These are phyloP conservation scores for Dryas alaskensis DNA, from an alignment of 306 rosid genomes.

Conservation along the genomic window DNA sequence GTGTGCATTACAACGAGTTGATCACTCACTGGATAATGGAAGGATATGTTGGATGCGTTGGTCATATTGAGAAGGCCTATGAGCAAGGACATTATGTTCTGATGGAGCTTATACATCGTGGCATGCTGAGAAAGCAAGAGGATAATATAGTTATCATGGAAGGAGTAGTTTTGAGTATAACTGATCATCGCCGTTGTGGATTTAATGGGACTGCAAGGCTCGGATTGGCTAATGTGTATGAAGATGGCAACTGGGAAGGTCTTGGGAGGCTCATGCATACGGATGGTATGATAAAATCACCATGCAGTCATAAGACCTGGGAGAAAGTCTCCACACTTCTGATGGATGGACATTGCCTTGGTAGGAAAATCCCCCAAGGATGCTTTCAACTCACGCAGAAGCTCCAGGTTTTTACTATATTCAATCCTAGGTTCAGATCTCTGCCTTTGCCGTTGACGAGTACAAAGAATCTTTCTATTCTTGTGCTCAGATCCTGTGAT, in stretches of 20 bases:
- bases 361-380: slow-evolving; percentile 16
- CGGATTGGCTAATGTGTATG: slow-evolving; percentile 29
- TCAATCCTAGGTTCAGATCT: slow-evolving; percentile 22
- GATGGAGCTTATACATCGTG: slow-evolving; percentile 30
- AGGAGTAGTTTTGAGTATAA: background rate
- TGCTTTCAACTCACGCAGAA: slow-evolving; percentile 6
- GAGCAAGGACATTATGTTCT: slow-evolving; percentile 23
- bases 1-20: slow-evolving; percentile 38
- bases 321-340: slow-evolving; percentile 22
- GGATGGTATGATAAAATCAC: slow-evolving; percentile 27
- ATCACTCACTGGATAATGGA: slow-evolving; percentile 44
- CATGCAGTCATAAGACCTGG: background rate
- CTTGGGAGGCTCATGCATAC: slow-evolving; percentile 21
- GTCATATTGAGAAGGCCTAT: slow-evolving; percentile 27
- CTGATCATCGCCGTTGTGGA: slow-evolving; percentile 6
- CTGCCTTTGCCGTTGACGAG: background rate
- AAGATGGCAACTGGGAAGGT: slow-evolving; percentile 16
- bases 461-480: slow-evolving; percentile 20
- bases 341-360: slow-evolving; percentile 27
- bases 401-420: slow-evolving; percentile 23
- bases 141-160: slow-evolving; percentile 24
- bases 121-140: slow-evolving; percentile 24
- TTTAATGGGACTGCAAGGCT: slow-evolving; percentile 19
- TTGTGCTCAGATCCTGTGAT: slow-evolving; percentile 44
- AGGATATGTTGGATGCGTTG: slow-evolving; percentile 22